Base-by-base conservation (phyloP, 768 basidiomycete species). In the Phaeolepiota aurea region DNA sequence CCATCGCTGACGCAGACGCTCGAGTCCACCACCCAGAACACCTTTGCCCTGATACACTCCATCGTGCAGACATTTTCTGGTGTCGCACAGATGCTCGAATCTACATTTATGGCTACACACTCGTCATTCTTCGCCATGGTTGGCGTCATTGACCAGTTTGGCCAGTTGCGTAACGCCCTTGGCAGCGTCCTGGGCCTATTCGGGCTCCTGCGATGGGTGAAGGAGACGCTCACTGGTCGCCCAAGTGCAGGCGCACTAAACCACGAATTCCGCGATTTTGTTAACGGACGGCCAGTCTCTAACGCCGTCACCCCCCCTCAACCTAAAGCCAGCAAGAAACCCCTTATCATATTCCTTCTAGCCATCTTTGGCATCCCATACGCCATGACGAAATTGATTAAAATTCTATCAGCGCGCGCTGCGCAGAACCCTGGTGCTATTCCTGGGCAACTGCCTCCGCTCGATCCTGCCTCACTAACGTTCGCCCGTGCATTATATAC, bases 81-180 rank as follows among this genome's bases (percentile, higher is more conserved):
- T 14, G 79, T 94, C 46, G 82, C 91, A 0, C 91, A 93, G 56
- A 89, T 94, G 76, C 82, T 94, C 57, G 91, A 93, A 59, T 81
- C 77, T 21, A 93, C 90, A 4, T 93, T 90, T 62, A 84, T 92
- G 80, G 90, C 90, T 3, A 90, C 87, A 0, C 89, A 90, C 58
- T 87, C 84, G 1, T 83, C 79, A 15, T 90, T 90, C 63, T 94
- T 93, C 58, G 90, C 91, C 42, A 91, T 94, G 83, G 90, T 93
- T 38, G 88, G 90, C 46, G 94, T 99, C 33, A 74, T 93, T 28
- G 96, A 99, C 54, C 96, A 99, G 55, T 84, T 99, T 53, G 81
- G 80, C 2, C 88, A 90, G 50, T 76, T 97, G 32, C 76, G 91
- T 37, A 86, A 93, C 49, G 93, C 91, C 10, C 74, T 98, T 12